Percentiles rank a stretch among this genome's conserved stretches.
phyloP scores from a whole-genome alignment of 2,329 filamentous ascomycete genomes.

The Monosporascus sp. region DNA sequence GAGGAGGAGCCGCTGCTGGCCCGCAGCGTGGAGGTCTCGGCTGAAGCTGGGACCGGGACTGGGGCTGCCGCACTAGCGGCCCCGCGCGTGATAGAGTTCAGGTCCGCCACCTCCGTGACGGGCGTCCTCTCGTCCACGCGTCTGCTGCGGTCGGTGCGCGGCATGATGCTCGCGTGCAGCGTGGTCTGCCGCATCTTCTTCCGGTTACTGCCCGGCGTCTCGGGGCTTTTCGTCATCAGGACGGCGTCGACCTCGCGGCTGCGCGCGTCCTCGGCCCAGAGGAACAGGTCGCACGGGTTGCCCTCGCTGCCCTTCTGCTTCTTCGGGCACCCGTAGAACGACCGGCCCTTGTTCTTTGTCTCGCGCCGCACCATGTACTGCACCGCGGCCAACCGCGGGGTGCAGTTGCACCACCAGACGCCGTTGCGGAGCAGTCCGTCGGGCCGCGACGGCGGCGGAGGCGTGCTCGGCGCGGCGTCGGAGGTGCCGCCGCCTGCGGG shows the following conservation, averaged over 20 bases:
- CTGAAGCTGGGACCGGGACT: constrained; percentile 1
- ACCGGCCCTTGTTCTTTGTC: constrained; percentile 42
- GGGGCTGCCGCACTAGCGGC: not conserved
- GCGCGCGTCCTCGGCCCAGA: constrained; percentile 51
- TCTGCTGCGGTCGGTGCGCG: constrained; percentile 13
- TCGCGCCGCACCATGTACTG: constrained; percentile 45
- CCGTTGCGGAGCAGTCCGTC: constrained; percentile 26
- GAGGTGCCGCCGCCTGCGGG: constrained; percentile 1
- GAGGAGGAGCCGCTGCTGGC: constrained; percentile 1
- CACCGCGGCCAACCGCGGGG: constrained; percentile 41
- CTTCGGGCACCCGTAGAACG: constrained; percentile 50
- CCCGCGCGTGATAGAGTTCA: constrained; percentile 1
- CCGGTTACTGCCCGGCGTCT: constrained; percentile 5
- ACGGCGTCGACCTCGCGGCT: constrained; percentile 39
- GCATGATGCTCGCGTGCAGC: constrained; percentile 20
- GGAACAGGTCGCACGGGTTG: constrained; percentile 48
- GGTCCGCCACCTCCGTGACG: constrained; percentile 9
- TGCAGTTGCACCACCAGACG: constrained; percentile 44
- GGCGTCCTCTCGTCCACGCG: constrained; percentile 10
- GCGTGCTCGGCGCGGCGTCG: constrained; percentile 11
- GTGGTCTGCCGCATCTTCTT: constrained; percentile 20
- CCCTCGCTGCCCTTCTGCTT: constrained; percentile 30
- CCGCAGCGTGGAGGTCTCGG: constrained; percentile 9
- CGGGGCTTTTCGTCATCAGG: constrained; percentile 23
- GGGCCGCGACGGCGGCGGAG: constrained; percentile 6